phyloP scores from a whole-genome alignment of 1,139 yeast species.

The Candida pseudocylindracea region DNA sequence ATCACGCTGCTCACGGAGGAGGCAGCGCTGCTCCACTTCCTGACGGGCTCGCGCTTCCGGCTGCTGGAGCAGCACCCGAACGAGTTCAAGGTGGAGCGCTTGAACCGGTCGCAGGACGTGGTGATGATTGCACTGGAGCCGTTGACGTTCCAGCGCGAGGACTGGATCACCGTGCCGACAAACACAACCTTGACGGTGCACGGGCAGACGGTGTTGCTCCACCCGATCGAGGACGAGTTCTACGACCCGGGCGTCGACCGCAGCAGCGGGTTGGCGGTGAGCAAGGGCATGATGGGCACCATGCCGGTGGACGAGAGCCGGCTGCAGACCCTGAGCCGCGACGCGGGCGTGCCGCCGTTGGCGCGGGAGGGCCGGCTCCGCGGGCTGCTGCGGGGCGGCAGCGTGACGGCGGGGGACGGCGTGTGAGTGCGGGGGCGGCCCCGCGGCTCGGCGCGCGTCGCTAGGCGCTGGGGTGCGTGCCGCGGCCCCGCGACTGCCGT shows the following conservation, averaged over 20 bases:
- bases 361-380: background rate
- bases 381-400: too few species aligned
- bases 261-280: conserved; percentile 64
- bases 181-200: conserved; percentile 71
- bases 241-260: conserved; percentile 51
- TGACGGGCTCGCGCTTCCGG: conserved; percentile 78
- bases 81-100: conserved; percentile 80
- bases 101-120: conserved; percentile 81
- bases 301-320: conserved; percentile 11
- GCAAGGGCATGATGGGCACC: conserved; percentile 76
- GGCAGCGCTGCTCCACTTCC: conserved; percentile 88
- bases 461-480: too few species aligned
- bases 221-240: conserved; percentile 81
- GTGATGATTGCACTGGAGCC: conserved; percentile 97
- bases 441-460: too few species aligned
- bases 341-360: background rate
- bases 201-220: conserved; percentile 63
- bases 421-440: too few species aligned
- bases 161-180: conserved; percentile 95
- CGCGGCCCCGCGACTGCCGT: too few species aligned
- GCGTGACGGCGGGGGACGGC: too few species aligned
- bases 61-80: conserved; percentile 57
- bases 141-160: conserved; percentile 84
- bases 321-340: background rate
- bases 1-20: conserved; percentile 80